Evolutionary conservation across 352 stramenopile species (phyloP).

Genomic region (Phytophthora lateralis): DNA sequence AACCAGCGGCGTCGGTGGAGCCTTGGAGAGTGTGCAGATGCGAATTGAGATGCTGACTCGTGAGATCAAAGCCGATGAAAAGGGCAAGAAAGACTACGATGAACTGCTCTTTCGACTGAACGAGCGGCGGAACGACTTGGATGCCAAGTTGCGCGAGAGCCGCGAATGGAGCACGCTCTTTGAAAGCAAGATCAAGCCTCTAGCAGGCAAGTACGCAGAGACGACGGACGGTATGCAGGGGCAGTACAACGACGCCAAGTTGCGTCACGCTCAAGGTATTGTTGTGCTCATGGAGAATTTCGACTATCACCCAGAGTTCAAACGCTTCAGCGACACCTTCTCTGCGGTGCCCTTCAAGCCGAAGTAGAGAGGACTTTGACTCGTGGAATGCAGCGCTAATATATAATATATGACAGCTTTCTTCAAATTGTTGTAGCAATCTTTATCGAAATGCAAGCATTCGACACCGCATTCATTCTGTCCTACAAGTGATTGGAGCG

Average conservation of each 20-base stretch:
- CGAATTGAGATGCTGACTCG: constrained; percentile 64
- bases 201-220: constrained; percentile 71
- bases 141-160: constrained; percentile 57
- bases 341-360: constrained; percentile 79
- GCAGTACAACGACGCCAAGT: constrained; percentile 89
- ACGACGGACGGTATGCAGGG: constrained; percentile 79
- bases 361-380: constrained; percentile 36
- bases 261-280: constrained; percentile 83
- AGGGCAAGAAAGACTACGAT: constrained; percentile 81
- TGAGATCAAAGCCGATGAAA: constrained; percentile 78
- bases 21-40: constrained; percentile 62
- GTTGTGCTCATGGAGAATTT: constrained; percentile 89
- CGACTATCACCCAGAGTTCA: constrained; percentile 91
- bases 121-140: constrained; percentile 56
- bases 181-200: constrained; percentile 71
- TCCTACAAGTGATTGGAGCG: constrained; percentile 21
- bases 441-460: neutral
- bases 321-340: constrained; percentile 88
- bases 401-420: neutral
- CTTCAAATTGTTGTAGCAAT: neutral
- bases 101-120: constrained; percentile 72
- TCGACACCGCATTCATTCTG: neutral
- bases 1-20: constrained; percentile 71
- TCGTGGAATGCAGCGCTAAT: neutral
- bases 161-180: constrained; percentile 72